Conservation (phyloP, 1,139 yeast genomes). For the Pichia terricola region DNA sequence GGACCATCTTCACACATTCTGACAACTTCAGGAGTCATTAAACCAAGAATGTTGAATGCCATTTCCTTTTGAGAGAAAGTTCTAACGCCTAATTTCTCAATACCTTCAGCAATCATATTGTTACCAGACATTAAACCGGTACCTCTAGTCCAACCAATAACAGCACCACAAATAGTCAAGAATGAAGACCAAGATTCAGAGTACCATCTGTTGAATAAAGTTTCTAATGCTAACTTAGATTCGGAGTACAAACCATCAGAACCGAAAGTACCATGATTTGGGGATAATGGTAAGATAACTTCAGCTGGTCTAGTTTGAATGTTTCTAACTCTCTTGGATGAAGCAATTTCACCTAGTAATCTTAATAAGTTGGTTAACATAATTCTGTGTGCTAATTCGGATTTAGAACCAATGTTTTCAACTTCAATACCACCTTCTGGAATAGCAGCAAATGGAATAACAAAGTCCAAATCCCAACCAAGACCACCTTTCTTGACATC, state of each 20-base stretch:
- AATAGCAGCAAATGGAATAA: slow-evolving; percentile 96
- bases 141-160: slow-evolving; percentile 99
- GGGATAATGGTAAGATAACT: slow-evolving; percentile 90
- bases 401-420: slow-evolving; percentile 85
- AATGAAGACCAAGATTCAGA: slow-evolving; percentile 95
- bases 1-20: slow-evolving; percentile 89
- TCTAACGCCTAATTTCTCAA: slow-evolving; percentile 91
- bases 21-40: slow-evolving; percentile 79
- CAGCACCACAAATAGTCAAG: slow-evolving; percentile 94
- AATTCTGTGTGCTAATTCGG: slow-evolving; percentile 96
- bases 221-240: slow-evolving; percentile 89
- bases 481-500: slow-evolving; percentile 80
- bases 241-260: slow-evolving; percentile 97
- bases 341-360: slow-evolving; percentile 82
- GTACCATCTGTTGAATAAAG: slow-evolving; percentile 96
- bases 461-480: slow-evolving; percentile 95
- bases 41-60: slow-evolving; percentile 96
- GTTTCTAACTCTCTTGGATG: slow-evolving; percentile 61
- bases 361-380: slow-evolving; percentile 94
- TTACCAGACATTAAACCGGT: slow-evolving; percentile 97
- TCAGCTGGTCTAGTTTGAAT: slow-evolving; percentile 97
- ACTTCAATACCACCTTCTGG: slow-evolving; percentile 97
- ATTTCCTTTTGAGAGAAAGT: slow-evolving; percentile 97
- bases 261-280: slow-evolving; percentile 98
- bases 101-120: slow-evolving; percentile 95